Evolutionary conservation across 352 stramenopile species (phyloP).

Genomic region (Globisporangium abappressorium): DNA sequence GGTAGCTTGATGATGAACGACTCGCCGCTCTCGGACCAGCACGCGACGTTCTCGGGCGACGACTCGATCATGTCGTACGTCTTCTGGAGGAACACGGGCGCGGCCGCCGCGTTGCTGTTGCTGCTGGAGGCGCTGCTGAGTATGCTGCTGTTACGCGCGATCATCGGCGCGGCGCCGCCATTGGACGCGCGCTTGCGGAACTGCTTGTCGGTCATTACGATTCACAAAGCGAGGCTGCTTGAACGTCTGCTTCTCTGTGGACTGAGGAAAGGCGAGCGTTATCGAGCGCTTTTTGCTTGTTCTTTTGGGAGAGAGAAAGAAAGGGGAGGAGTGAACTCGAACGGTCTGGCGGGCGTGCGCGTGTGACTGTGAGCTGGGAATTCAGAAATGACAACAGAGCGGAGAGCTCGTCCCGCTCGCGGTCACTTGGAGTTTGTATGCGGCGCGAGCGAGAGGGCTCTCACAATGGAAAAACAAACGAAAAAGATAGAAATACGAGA

Average conservation of each 20-base stretch:
- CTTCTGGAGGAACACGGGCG: constrained; percentile 90
- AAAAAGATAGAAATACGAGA: not conserved
- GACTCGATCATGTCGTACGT: constrained; percentile 94
- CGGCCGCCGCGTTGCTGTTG: constrained; percentile 15
- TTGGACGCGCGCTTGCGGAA: constrained; percentile 6
- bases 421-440: constrained; percentile 11
- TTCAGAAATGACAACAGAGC: constrained; percentile 5
- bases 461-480: not conserved
- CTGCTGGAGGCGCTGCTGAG: not conserved
- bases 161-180: constrained; percentile 16
- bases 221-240: not conserved
- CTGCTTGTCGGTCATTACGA: constrained; percentile 11
- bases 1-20: constrained; percentile 92
- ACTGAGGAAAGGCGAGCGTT: not conserved
- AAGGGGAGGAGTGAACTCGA: no score
- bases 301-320: not conserved
- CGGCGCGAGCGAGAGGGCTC: not conserved
- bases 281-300: not conserved
- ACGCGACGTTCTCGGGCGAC: constrained; percentile 67
- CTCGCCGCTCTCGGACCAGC: constrained; percentile 74
- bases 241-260: not conserved
- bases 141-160: constrained; percentile 15
- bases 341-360: not conserved
- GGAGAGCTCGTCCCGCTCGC: not conserved
- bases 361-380: not conserved